phyloP scores from a whole-genome alignment of 2,329 filamentous ascomycete species.

The Epichloe glyceriae region DNA sequence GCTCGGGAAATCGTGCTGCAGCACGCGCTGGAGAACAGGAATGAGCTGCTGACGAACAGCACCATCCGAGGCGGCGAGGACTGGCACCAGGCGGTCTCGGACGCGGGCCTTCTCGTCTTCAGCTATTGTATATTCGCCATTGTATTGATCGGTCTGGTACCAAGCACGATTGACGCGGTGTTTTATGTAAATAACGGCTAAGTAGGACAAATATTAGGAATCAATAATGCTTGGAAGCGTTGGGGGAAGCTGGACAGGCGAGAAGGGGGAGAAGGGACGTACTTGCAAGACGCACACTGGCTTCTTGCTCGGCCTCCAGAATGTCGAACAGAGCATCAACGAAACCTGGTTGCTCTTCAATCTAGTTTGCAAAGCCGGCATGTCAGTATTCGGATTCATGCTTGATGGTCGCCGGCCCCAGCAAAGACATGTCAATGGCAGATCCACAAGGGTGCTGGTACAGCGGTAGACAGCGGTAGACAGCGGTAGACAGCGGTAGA shows the following conservation, averaged over 20 bases:
- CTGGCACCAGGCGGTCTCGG: slow-evolving; percentile 75
- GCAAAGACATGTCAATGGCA: neutral
- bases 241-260: slow-evolving; percentile 2
- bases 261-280: slow-evolving; percentile 27
- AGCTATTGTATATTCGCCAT: slow-evolving; percentile 60
- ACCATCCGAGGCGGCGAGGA: slow-evolving; percentile 67
- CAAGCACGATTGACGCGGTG: slow-evolving; percentile 92
- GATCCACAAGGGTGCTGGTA: neutral
- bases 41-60: slow-evolving; percentile 86
- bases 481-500: neutral
- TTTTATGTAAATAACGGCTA: slow-evolving; percentile 95
- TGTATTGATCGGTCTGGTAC: slow-evolving; percentile 63
- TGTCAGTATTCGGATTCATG: neutral
- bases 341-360: slow-evolving; percentile 83
- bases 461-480: neutral
- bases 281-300: slow-evolving; percentile 79
- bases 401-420: neutral
- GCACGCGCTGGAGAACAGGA: slow-evolving; percentile 86
- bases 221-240: slow-evolving; percentile 7
- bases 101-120: slow-evolving; percentile 84
- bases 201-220: slow-evolving; percentile 2
- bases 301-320: slow-evolving; percentile 75
- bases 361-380: slow-evolving; percentile 35
- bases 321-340: slow-evolving; percentile 84
- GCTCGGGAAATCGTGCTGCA: slow-evolving; percentile 88